These are phyloP conservation scores for Fraxinus excelsior DNA, from an alignment of 257 asterid species.

Conservation along the genomic window DNA sequence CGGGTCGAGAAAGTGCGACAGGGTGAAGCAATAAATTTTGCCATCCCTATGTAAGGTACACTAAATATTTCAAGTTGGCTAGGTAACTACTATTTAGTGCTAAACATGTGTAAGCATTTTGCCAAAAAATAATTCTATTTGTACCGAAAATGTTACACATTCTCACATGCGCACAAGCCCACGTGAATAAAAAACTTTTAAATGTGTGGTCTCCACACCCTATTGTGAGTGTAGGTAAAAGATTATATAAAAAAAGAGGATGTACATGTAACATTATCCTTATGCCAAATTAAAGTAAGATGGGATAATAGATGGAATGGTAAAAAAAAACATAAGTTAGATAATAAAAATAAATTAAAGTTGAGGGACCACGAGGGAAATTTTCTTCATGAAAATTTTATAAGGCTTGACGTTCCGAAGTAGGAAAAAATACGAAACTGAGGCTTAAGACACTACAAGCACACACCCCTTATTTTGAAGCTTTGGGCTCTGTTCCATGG, in stretches of 20 bases:
- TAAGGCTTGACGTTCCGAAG: neutral
- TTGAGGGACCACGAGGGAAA: neutral
- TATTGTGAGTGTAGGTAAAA: no score
- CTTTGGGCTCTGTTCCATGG: constrained; percentile 41
- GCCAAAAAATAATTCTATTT: no score
- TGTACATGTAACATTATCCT: no score
- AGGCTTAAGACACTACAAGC: neutral
- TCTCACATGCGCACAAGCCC: no score
- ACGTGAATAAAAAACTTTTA: no score
- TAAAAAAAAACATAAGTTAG: neutral
- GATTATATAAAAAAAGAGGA: no score
- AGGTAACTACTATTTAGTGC: no score
- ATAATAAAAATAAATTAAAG: neutral
- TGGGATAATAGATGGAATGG: neutral
- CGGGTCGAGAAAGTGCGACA: no score
- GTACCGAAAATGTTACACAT: no score
- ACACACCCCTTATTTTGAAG: constrained; percentile 12
- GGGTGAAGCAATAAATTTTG: no score
- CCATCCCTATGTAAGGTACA: no score
- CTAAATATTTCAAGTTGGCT: neutral
- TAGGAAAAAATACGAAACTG: neutral
- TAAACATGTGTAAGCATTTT: neutral
- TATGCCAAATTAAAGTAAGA: neutral
- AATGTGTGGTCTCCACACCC: no score
- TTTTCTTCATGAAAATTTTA: neutral